phyloP scores from a whole-genome alignment of 2,329 filamentous ascomycete species.

The Pseudodiploospora longispora region DNA sequence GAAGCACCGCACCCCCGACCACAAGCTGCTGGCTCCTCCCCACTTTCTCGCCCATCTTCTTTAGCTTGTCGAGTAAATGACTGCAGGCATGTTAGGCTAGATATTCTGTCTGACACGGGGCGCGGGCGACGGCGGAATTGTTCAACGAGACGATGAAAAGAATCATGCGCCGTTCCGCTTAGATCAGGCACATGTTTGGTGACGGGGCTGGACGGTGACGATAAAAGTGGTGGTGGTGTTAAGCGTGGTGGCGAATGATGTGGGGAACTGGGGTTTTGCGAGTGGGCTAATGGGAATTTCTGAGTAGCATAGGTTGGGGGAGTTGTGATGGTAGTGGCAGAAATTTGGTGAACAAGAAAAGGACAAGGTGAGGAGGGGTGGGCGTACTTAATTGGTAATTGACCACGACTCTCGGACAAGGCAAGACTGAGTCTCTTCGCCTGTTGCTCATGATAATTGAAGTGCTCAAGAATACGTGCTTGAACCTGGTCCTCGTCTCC shows the following conservation, averaged over 20 bases:
- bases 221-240: background rate
- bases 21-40: conserved; percentile 22
- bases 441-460: conserved; percentile 50
- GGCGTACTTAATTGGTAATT: conserved; percentile 49
- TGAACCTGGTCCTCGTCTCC: conserved; percentile 49
- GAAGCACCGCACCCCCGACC: conserved; percentile 25
- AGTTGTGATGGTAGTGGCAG: background rate
- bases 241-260: background rate
- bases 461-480: conserved; percentile 51
- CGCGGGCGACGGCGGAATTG: conserved; percentile 19
- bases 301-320: background rate
- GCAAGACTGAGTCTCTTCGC: conserved; percentile 43
- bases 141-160: conserved; percentile 17
- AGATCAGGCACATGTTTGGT: conserved; percentile 7
- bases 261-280: background rate
- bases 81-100: conserved; percentile 29
- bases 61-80: conserved; percentile 49
- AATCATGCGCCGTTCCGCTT: conserved; percentile 11
- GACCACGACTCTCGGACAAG: conserved; percentile 48
- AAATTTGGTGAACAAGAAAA: conserved; percentile 21
- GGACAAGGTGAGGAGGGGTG: conserved; percentile 24
- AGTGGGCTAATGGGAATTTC: conserved; percentile 3
- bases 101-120: conserved; percentile 19
- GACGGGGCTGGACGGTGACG: conserved; percentile 1
- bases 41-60: conserved; percentile 33